These are phyloP conservation scores for Fusarium nisikadoi DNA, from an alignment of 2,329 filamentous ascomycete species.

Conservation along the genomic window DNA sequence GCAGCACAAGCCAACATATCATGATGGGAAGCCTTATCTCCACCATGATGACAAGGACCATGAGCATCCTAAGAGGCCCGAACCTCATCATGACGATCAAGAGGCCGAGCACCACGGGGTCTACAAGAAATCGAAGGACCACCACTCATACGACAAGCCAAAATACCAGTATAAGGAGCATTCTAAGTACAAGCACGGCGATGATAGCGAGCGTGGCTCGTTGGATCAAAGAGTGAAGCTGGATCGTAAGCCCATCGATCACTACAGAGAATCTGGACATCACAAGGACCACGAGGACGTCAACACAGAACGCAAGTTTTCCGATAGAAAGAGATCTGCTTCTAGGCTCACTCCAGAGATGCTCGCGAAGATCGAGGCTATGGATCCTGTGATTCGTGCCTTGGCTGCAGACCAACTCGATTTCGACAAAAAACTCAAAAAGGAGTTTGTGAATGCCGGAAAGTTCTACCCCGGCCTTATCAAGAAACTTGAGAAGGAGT, in stretches of 20 bases:
- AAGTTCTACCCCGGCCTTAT: background rate
- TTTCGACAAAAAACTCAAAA: background rate
- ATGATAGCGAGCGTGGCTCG: background rate
- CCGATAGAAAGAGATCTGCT: background rate
- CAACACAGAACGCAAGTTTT: background rate
- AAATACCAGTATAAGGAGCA: background rate
- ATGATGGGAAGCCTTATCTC: background rate
- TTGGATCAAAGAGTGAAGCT: background rate
- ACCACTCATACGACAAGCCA: background rate
- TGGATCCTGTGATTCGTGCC: background rate
- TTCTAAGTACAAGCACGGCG: background rate
- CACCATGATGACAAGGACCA: background rate
- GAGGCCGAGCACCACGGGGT: background rate
- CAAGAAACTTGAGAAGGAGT: slow-evolving; percentile 7
- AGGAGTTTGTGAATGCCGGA: background rate
- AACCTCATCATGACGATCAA: background rate
- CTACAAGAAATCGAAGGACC: background rate
- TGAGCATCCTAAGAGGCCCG: background rate
- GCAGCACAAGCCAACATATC: background rate
- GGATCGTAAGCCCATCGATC: background rate
- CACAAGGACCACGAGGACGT: background rate
- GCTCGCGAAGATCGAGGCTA: background rate
- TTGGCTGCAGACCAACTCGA: background rate
- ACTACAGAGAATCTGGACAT: background rate
- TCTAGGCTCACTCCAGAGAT: background rate